Evolutionary conservation across 441 rosid species (phyloP).

Genomic region (California macrophylla): DNA sequence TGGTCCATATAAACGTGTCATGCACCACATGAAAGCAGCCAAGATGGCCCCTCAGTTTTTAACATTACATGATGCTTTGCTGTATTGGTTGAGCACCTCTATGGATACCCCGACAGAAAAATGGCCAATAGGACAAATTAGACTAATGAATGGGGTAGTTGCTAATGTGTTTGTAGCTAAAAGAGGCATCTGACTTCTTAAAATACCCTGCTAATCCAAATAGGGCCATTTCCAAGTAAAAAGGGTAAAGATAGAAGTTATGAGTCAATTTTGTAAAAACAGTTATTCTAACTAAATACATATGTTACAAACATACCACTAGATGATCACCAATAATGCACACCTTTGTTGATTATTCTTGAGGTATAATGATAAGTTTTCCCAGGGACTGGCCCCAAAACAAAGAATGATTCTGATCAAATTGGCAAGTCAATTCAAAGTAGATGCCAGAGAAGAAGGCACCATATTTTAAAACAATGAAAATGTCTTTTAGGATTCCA

Average conservation of each 20-base stretch:
- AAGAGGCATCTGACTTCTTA: neutral
- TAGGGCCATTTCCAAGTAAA: neutral
- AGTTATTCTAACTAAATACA: neutral
- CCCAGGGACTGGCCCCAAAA: neutral
- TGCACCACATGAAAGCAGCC: neutral
- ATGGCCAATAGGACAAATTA: neutral
- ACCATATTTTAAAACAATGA: neutral
- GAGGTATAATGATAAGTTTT: neutral
- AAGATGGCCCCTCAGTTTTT: neutral
- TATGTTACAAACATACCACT: neutral
- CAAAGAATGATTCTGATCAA: neutral
- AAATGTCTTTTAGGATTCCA: neutral
- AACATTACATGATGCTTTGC: neutral
- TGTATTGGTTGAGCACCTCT: neutral
- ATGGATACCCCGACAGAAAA: no score
- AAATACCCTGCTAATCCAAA: neutral
- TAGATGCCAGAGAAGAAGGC: neutral
- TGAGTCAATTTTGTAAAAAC: neutral
- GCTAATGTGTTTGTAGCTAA: neutral
- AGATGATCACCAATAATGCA: neutral
- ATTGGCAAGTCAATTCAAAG: neutral
- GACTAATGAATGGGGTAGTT: neutral
- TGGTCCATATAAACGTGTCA: neutral
- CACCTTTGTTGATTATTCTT: neutral
- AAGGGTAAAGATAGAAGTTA: neutral